Evolutionary conservation across 129 eudicot genomes (phyloP).

Genomic region (Artemisia annua): DNA sequence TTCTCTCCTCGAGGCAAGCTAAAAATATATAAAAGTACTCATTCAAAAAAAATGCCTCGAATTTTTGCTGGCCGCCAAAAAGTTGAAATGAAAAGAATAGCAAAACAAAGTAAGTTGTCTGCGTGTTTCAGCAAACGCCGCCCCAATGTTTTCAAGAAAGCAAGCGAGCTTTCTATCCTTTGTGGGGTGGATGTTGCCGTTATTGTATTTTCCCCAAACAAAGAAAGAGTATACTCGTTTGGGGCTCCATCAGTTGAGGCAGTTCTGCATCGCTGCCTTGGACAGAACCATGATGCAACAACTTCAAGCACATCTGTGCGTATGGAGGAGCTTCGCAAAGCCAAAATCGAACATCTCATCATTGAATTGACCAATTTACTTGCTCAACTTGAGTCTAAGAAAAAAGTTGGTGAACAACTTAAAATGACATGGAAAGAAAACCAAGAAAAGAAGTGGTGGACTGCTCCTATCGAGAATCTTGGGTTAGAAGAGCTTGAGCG

Average conservation of each 20-base stretch:
- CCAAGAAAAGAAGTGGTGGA: conserved; percentile 54
- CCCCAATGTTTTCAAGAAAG: neutral
- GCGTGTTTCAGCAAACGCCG: neutral
- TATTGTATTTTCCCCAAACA: conserved; percentile 41
- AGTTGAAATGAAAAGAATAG: neutral
- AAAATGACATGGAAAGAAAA: conserved; percentile 30
- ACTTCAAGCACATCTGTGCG: neutral
- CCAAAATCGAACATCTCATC: conserved; percentile 41
- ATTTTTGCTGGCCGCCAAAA: neutral
- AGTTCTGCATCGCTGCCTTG: conserved; percentile 17
- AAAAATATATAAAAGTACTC: too few species aligned
- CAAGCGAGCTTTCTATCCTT: conserved; percentile 10
- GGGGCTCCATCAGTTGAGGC: conserved; percentile 46
- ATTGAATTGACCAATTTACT: conserved; percentile 31
- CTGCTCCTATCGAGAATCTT: conserved; percentile 41
- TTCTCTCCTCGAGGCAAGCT: too few species aligned
- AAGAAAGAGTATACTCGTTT: conserved; percentile 44
- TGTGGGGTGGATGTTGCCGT: conserved; percentile 32
- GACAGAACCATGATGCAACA: conserved; percentile 9
- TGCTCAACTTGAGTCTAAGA: conserved; percentile 39
- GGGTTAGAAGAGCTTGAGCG: conserved; percentile 45
- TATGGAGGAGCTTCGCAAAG: neutral
- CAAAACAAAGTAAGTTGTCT: neutral
- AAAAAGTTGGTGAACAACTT: conserved; percentile 40
- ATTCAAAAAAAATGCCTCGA: neutral